phyloP scores from a whole-genome alignment of 768 basidiomycete species.

The Neoboletus subvelutipes region DNA sequence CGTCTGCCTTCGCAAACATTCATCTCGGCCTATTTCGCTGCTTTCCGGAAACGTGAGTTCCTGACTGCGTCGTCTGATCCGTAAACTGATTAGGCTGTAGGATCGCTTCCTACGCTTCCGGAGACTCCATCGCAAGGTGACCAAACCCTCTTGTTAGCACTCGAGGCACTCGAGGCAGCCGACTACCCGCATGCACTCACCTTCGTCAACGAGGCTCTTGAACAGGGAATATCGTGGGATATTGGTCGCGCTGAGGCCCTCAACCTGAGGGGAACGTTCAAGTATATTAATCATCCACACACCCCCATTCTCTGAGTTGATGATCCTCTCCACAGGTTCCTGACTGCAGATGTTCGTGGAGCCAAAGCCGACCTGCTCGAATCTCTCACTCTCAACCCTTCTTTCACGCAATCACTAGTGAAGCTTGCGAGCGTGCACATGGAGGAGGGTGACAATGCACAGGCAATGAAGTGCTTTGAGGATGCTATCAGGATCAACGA shows the following conservation, averaged over 20 bases:
- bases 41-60: slow-evolving; percentile 82
- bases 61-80: neutral
- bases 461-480: slow-evolving; percentile 90
- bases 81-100: slow-evolving; percentile 35
- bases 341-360: slow-evolving; percentile 77
- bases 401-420: slow-evolving; percentile 84
- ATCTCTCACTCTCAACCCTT: slow-evolving; percentile 64
- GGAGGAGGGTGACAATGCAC: slow-evolving; percentile 83
- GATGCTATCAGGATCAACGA: slow-evolving; percentile 80
- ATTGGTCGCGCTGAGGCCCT: slow-evolving; percentile 80
- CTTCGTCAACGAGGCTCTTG: slow-evolving; percentile 80
- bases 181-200: slow-evolving; percentile 83
- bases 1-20: slow-evolving; percentile 88
- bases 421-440: slow-evolving; percentile 97
- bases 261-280: slow-evolving; percentile 95
- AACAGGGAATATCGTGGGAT: slow-evolving; percentile 80
- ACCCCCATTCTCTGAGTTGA: neutral
- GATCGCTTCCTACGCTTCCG: slow-evolving; percentile 68
- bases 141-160: slow-evolving; percentile 72
- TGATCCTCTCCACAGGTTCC: slow-evolving; percentile 57
- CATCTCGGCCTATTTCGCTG: slow-evolving; percentile 93
- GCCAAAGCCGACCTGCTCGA: slow-evolving; percentile 84
- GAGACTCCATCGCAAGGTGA: slow-evolving; percentile 79
- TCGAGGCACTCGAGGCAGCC: slow-evolving; percentile 79
- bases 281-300: slow-evolving; percentile 47